Evolutionary conservation across 768 basidiomycete species (phyloP), one percentile per base, ranked within the genome.

Genomic region (Boletus fagicola): DNA sequence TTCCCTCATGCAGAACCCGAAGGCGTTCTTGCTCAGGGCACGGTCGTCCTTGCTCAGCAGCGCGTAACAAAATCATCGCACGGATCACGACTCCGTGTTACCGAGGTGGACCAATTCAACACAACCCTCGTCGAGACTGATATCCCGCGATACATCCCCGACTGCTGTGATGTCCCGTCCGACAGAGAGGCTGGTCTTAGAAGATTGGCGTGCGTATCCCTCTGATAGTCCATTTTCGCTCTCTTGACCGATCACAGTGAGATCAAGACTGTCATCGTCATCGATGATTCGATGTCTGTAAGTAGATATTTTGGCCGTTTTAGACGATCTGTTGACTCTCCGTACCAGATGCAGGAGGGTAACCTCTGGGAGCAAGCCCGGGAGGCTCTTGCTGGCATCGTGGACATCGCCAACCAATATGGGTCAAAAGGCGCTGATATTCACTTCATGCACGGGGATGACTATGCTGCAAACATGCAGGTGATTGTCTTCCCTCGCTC

Each of bases 241-340:
- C 5, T 49, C n/a, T 44, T 68, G 54, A 64, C 11, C 6, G 5
- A 38, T 24, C 38, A 9, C 22, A 74, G 74, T 54, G 74, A 74
- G 48, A 71, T 75, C 64, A 78, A 78, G 58, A 74, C 77, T 15
- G 74, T 78, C 40, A 68, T 78, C 44, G 57, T 78, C 38, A 62
- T 78, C 24, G 74, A 77, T 47, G 78, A 78, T 51, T 78, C 77
- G 1, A 62, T 73, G 50, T 77, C 78, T 1, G 74, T 74, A 22
- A 48, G 66, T 59, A 16, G 15, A 22, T 38, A 1, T 16, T 11
- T 20, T 4, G 20, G 18, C 6, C 1, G 12, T 24, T 51, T 16
- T n/a, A 22, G 15, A 7, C 31, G 16, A 6, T 22, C 12, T 31
- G 31, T 40, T 56, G 56, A 61, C 35, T n/a, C n/a, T 42, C 12